Percentiles rank a stretch among this genome's conserved stretches.
phyloP scores from a whole-genome alignment of 257 asterid species.

The Ballota nigra region DNA sequence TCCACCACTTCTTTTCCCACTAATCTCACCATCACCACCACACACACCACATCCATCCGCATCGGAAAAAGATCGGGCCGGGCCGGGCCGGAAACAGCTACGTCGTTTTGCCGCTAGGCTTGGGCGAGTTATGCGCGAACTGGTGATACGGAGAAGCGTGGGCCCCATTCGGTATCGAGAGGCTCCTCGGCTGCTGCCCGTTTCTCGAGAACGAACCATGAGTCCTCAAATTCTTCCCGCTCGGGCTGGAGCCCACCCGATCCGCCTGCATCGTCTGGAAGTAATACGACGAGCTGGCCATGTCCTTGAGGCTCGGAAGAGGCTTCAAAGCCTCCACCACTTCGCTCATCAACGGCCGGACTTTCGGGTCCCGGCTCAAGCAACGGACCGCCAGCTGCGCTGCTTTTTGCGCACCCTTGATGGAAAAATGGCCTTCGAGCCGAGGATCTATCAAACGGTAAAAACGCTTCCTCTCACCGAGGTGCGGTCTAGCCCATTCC shows the following conservation, averaged over 20 bases:
- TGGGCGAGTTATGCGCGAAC: conserved; percentile 46
- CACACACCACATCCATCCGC: conserved; percentile 17
- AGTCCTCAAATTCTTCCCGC: conserved; percentile 31
- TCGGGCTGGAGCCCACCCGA: conserved; percentile 39
- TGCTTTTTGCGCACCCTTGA: conserved; percentile 67
- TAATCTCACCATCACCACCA: conserved; percentile 11
- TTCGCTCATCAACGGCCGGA: conserved; percentile 56
- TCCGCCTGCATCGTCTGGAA: conserved; percentile 56
- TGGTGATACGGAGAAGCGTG: conserved; percentile 46
- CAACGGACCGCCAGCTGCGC: conserved; percentile 56
- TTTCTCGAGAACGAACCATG: conserved; percentile 41
- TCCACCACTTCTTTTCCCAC: conserved; percentile 28
- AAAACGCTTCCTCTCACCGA: conserved; percentile 49
- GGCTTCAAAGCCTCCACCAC: conserved; percentile 62
- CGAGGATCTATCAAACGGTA: conserved; percentile 60
- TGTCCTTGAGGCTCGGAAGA: conserved; percentile 59
- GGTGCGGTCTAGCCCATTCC: conserved; percentile 64
- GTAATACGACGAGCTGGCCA: conserved; percentile 69
- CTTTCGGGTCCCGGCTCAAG: conserved; percentile 57
- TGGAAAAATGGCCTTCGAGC: conserved; percentile 61
- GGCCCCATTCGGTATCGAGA: conserved; percentile 45
- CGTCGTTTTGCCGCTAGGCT: conserved; percentile 37
- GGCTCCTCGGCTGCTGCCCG: conserved; percentile 51
- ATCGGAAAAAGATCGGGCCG: conserved; percentile 13
- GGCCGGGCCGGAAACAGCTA: conserved; percentile 5